Evolutionary conservation across 768 basidiomycete species (phyloP), one percentile per base, ranked within the genome.

Genomic region (Chalciporus piperatus): DNA sequence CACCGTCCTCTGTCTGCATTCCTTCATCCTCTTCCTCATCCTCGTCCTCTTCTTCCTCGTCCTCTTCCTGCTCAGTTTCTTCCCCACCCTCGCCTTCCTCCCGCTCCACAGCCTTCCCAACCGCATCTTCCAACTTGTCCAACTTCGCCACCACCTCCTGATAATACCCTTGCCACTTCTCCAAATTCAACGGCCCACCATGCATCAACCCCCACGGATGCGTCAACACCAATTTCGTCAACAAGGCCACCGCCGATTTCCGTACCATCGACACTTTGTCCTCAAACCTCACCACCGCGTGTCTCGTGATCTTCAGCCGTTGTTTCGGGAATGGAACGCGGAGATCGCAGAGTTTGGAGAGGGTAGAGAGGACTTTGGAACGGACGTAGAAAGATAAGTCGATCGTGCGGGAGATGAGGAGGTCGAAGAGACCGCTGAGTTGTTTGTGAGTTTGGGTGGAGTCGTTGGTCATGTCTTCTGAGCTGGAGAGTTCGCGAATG

Each of bases 371-470:
- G 22, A 95, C 91, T 66, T 94, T 98, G 47, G 83, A 81, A 45
- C 97, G 87, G 28, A 99, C 96, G 68, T 94, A 98, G 44, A 87
- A 87, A 40, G 89, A 89, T 12, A 87, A 66, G 68, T 98, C 97
- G 51, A 95, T 79, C 50, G 85, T 84, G n/a, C 96, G 85, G 56
- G 91, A 88, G 43, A 90, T 79, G 27, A 99, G 82, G 14, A 90
- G 76, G 35, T 90, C 87, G 68, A 89, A 97, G 33, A 95, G 80
- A 0, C 77, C 78, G 53, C 81, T 82, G 64, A 97, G 82, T 63
- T 94, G 86, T 60, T 90, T 90, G 66, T 85, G 74, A 1, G 60
- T 58, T 37, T 70, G 68, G 6, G 69, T 69, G 38, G 78, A 76
- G 44, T 76, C 74, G 47, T 76, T 72, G 61, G 80, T 63, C 19